These are phyloP conservation scores for Russula vinacea DNA, from an alignment of 768 basidiomycete species.

Conservation along the genomic window DNA sequence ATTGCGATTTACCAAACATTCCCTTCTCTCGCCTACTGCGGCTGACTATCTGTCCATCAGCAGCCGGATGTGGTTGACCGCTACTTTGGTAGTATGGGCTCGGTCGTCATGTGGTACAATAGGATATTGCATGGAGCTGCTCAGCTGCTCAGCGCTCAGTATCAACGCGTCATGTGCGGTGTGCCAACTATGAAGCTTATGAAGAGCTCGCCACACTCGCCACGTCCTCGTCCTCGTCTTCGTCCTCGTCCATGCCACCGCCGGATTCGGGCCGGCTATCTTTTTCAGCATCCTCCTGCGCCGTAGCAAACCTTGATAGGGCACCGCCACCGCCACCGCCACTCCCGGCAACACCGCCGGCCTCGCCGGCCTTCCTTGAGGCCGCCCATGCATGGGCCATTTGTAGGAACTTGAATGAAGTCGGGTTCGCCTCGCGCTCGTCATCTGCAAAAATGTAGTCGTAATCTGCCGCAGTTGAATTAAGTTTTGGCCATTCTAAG, in stretches of 20 bases:
- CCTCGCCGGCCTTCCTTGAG: constrained; percentile 41
- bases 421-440: constrained; percentile 88
- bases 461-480: constrained; percentile 58
- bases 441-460: constrained; percentile 96
- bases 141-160: no score
- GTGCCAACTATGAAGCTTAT: constrained; percentile 9
- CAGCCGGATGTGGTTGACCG: neutral
- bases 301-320: constrained; percentile 51
- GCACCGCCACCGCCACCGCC: constrained; percentile 30
- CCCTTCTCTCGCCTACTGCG: neutral
- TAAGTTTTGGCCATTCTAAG: neutral
- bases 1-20: neutral
- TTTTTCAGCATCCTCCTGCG: constrained; percentile 32
- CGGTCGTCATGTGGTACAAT: neutral
- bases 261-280: constrained; percentile 22
- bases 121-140: neutral
- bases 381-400: constrained; percentile 89
- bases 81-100: neutral
- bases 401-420: constrained; percentile 92
- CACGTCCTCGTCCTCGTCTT: constrained; percentile 36
- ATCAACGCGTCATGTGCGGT: neutral
- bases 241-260: constrained; percentile 29
- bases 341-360: constrained; percentile 32
- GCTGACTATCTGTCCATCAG: neutral
- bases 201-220: constrained; percentile 54